phyloP scores from a whole-genome alignment of 352 stramenopile species.

The Pythium aristosporum region DNA sequence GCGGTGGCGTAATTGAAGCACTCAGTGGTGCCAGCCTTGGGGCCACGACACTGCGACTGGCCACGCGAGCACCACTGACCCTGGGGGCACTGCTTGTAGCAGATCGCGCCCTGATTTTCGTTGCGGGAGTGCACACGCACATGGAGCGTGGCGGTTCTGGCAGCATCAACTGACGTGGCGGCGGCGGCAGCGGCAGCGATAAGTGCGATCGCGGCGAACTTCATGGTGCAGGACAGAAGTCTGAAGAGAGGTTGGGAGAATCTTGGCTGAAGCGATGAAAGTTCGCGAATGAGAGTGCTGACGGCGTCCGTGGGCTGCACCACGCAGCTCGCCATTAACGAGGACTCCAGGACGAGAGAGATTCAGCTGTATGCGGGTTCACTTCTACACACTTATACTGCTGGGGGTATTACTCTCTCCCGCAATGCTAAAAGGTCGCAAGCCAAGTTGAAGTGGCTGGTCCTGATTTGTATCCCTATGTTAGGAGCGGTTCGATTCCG shows the following conservation, averaged over 20 bases:
- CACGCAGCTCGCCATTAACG: too few species aligned
- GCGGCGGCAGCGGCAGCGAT: conserved; percentile 3
- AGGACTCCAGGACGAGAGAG: too few species aligned
- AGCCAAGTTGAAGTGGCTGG: too few species aligned
- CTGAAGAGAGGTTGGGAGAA: background rate
- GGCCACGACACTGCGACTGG: conserved; percentile 24
- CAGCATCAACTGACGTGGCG: background rate
- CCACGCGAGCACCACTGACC: conserved; percentile 39
- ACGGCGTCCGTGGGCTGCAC: too few species aligned
- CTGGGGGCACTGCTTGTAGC: conserved; percentile 26
- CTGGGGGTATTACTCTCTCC: too few species aligned
- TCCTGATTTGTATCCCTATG: too few species aligned
- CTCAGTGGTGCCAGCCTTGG: conserved; percentile 10
- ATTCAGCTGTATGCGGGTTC: too few species aligned
- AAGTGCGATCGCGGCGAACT: conserved; percentile 10
- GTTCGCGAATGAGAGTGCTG: too few species aligned
- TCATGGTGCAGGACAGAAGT: conserved; percentile 1
- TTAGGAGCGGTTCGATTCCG: too few species aligned
- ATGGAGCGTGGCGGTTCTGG: conserved; percentile 24
- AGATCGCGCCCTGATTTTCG: conserved; percentile 8
- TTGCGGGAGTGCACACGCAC: conserved; percentile 23
- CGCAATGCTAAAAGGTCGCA: too few species aligned
- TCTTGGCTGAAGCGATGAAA: too few species aligned
- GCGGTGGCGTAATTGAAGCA: conserved; percentile 21
- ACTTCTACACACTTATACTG: too few species aligned